Evolutionary conservation across 75 land plant species (phyloP), one percentile per base, ranked within the genome.

Genomic region (Selaginella tamariscina): DNA sequence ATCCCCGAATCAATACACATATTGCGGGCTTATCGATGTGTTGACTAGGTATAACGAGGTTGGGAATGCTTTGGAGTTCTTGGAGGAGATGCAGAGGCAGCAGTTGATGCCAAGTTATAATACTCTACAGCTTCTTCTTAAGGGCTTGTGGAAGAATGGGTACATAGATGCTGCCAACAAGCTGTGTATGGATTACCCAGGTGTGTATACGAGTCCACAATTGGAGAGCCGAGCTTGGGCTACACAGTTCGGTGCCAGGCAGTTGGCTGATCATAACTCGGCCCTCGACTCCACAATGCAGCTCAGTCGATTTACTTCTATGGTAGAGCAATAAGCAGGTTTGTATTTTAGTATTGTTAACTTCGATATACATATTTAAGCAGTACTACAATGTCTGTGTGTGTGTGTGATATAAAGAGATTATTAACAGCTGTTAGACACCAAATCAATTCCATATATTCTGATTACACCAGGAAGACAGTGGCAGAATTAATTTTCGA

Each of bases 41-140:
- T 21, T 59, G 9, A 59, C 26, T 8, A 59, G 26, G 26, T 21
- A 23, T 8, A 59, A 59, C 62, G n/a, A 59, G 23, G 26, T 59
- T 2, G 62, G 23, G 21, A 5, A 59, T n/a, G 62, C 62, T 23
- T 21, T 59, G 18, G 26, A 59, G 62, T 59, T 23, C 26, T n/a
- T 59, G 26, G 62, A 59, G 18, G 62, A 59, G 62, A 59, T 59
- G 62, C 8, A 59, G 49, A 5, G 49, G 11, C 49, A 5, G 11
- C 49, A 39, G 11, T 39, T 39, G 11, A 5, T 5, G 5, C 49
- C 49, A 5, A 39, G 49, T 15, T 39, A 5, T 15, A 39, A 39
- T 39, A 39, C 49, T 5, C 49, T 39, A 5, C 49, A 39, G 49
- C 49, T 39, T 15, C 11, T 39, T 15, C 5, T 39, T 15, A 39